Conservation (phyloP, 441 rosid species). For the Mallotus japonicus region DNA sequence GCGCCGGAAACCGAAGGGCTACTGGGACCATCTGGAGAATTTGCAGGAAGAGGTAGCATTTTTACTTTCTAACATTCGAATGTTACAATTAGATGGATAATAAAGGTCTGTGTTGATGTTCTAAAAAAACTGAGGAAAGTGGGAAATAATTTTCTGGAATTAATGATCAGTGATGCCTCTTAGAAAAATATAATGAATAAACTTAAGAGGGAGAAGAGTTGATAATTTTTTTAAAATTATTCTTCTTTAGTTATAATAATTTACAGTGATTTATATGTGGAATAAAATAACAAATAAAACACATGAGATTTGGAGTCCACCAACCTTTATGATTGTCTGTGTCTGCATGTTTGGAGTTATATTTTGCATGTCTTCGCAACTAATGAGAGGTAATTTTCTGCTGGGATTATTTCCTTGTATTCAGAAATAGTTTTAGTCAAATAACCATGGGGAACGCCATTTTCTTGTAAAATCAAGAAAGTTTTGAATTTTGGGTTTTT, state of each 20-base stretch:
- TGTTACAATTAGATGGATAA: no score
- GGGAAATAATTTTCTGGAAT: neutral
- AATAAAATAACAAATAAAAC: neutral
- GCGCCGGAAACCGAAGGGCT: slow-evolving; percentile 92
- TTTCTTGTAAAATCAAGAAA: neutral
- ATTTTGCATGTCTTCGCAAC: neutral
- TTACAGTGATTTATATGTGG: neutral
- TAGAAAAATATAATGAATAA: neutral
- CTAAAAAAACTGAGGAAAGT: neutral
- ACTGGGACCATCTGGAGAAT: slow-evolving; percentile 94
- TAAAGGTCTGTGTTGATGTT: no score
- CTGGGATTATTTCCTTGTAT: neutral
- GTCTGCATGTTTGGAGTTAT: neutral
- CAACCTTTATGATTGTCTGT: no score
- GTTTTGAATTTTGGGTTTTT: no score
- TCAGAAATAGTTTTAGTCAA: no score
- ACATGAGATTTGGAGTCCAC: neutral
- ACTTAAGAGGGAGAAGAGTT: neutral
- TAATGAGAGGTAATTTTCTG: neutral
- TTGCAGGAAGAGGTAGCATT: slow-evolving; percentile 78
- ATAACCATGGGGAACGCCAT: no score
- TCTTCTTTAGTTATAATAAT: no score
- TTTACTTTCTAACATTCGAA: neutral
- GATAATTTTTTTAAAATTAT: neutral
- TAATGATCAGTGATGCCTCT: neutral